These are phyloP conservation scores for Jacaranda mimosifolia DNA, from an alignment of 257 asterid genomes.

Conservation along the genomic window DNA sequence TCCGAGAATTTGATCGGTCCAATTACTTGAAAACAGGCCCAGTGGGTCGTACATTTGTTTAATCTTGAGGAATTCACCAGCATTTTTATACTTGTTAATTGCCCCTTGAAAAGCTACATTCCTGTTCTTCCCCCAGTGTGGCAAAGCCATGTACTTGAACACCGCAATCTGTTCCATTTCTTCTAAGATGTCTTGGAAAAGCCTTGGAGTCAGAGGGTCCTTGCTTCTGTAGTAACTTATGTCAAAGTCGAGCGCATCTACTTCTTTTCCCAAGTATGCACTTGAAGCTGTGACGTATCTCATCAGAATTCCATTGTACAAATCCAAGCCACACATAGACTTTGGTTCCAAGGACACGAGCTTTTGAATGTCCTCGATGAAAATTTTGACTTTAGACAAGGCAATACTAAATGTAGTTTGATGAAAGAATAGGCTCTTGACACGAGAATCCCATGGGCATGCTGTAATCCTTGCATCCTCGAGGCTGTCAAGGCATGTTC, in stretches of 20 bases:
- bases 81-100: conserved; percentile 49
- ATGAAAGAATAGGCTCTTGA: conserved; percentile 60
- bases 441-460: conserved; percentile 74
- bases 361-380: conserved; percentile 59
- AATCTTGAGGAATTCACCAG: conserved; percentile 43
- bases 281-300: conserved; percentile 66
- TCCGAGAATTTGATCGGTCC: conserved; percentile 72
- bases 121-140: conserved; percentile 84
- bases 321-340: conserved; percentile 62
- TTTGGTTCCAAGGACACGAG: conserved; percentile 52
- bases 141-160: conserved; percentile 66
- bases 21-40: conserved; percentile 63
- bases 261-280: conserved; percentile 70
- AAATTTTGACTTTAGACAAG: conserved; percentile 48
- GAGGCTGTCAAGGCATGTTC: conserved; percentile 60
- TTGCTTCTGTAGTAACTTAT: conserved; percentile 66
- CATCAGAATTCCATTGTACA: conserved; percentile 63
- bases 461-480: conserved; percentile 44
- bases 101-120: conserved; percentile 65
- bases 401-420: conserved; percentile 67
- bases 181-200: conserved; percentile 57
- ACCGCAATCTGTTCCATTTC: conserved; percentile 72
- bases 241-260: conserved; percentile 64
- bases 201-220: conserved; percentile 58
- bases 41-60: conserved; percentile 51